Evolutionary conservation across 1,284 basidiomycete species (phyloP).

Genomic region (Ceratobasidium sp.): DNA sequence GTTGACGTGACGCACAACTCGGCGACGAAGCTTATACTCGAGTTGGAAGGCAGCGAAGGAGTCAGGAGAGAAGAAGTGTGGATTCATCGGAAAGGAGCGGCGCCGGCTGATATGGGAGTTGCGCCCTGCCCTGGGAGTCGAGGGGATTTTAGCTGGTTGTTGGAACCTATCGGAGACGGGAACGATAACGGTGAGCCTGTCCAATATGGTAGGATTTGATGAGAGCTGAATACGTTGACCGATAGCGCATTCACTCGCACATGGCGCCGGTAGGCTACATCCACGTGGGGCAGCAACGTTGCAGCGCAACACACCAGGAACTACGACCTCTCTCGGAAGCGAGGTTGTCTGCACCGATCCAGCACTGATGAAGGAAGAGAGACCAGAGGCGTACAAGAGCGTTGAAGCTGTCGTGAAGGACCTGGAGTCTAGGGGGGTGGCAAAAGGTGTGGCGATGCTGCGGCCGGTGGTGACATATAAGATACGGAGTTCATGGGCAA

Average conservation of each 20-base stretch:
- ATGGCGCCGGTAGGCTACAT: conserved; percentile 57
- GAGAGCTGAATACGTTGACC: neutral
- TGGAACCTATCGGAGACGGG: conserved; percentile 56
- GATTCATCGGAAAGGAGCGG: conserved; percentile 58
- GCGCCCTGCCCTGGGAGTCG: conserved; percentile 57
- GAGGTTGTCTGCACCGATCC: conserved; percentile 56
- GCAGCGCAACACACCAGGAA: conserved; percentile 54
- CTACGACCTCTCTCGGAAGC: conserved; percentile 55
- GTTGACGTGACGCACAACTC: conserved; percentile 59
- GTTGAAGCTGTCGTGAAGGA: conserved; percentile 56
- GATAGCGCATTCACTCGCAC: conserved; percentile 56
- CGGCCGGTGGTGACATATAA: conserved; percentile 56
- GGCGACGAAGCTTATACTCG: conserved; percentile 51
- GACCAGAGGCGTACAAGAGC: conserved; percentile 58
- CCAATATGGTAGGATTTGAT: conserved; percentile 1
- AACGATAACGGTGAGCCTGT: conserved; percentile 54
- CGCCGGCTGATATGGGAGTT: conserved; percentile 56
- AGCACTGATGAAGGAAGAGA: conserved; percentile 57
- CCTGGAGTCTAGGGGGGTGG: conserved; percentile 53
- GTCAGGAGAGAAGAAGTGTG: conserved; percentile 55
- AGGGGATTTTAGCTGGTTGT: conserved; percentile 56
- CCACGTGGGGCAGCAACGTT: conserved; percentile 53
- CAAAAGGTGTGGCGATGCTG: conserved; percentile 53
- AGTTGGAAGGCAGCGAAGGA: conserved; percentile 47
- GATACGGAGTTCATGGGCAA: conserved; percentile 47